Percentiles rank a stretch among this genome's conserved stretches.
phyloP scores from a whole-genome alignment of 106 monocot genomes.

The Dioscorea dumetorum region DNA sequence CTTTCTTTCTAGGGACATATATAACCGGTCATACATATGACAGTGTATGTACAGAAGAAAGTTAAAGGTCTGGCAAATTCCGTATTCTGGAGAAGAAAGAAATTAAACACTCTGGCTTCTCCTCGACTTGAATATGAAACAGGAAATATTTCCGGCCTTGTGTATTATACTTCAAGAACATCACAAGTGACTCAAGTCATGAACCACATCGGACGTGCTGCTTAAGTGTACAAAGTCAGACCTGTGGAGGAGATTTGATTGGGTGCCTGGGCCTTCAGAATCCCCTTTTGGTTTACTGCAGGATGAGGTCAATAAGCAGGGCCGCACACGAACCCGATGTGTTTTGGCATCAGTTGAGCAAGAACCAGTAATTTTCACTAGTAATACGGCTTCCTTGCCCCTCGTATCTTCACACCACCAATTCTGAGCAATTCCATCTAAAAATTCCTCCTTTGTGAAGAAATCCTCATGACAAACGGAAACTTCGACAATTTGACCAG shows the following conservation, averaged over 20 bases:
- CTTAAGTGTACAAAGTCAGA: conserved; percentile 27
- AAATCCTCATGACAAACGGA: conserved; percentile 39
- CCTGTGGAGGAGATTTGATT: conserved; percentile 37
- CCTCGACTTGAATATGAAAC: too few relatives aligned
- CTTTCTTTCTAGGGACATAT: too few relatives aligned
- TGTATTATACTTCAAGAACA: background rate
- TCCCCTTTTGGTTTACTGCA: conserved; percentile 8
- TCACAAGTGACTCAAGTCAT: conserved; percentile 11
- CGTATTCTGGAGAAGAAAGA: too few relatives aligned
- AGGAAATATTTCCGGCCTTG: background rate
- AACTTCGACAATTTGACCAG: conserved; percentile 36
- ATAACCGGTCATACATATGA: too few relatives aligned
- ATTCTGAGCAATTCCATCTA: conserved; percentile 34
- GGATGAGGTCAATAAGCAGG: conserved; percentile 13
- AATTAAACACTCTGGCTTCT: too few relatives aligned
- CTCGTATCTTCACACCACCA: conserved; percentile 36
- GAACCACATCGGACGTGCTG: conserved; percentile 9
- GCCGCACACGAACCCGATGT: conserved; percentile 29
- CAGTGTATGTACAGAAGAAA: too few relatives aligned
- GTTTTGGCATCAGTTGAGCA: conserved; percentile 20
- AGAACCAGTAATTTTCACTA: conserved; percentile 31
- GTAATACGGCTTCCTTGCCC: conserved; percentile 37
- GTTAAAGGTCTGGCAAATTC: too few relatives aligned
- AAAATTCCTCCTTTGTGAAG: conserved; percentile 26
- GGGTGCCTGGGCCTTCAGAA: conserved; percentile 20